Percentiles rank a stretch among this genome's conserved stretches.
Conservation (phyloP, 148 eudicot species). For the Vaccinium corymbosum region DNA sequence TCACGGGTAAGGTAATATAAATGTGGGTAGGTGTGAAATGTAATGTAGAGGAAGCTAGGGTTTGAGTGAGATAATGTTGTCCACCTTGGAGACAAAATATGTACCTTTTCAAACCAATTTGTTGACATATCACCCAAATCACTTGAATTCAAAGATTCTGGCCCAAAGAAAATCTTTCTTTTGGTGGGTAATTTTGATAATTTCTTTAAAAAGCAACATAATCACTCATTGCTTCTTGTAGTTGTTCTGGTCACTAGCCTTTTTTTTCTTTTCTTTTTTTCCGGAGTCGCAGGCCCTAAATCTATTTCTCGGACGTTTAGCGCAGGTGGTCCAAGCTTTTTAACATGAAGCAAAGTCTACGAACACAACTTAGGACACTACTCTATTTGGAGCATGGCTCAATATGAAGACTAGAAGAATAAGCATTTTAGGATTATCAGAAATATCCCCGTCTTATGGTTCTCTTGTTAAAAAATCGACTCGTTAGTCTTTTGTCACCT, state of each 20-base stretch:
- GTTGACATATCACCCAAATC: neutral
- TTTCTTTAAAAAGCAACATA: neutral
- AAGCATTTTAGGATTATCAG: neutral
- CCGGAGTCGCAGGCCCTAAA: neutral
- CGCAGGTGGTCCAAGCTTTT: too few species aligned
- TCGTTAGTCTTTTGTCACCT: too few species aligned
- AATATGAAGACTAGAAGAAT: too few species aligned
- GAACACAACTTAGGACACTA: too few species aligned
- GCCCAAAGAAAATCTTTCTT: neutral
- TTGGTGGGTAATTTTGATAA: neutral
- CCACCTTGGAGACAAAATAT: neutral
- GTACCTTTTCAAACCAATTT: neutral
- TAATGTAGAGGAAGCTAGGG: neutral
- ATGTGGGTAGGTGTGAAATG: constrained; percentile 3
- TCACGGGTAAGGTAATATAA: too few species aligned
- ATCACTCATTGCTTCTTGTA: neutral
- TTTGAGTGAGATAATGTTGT: neutral
- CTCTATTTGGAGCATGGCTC: too few species aligned
- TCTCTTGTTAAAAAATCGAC: too few species aligned
- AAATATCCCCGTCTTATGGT: too few species aligned
- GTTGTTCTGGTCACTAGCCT: neutral
- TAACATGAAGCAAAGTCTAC: too few species aligned
- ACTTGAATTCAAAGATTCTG: neutral
- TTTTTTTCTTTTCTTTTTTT: neutral
- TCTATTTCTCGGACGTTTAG: too few species aligned